Evolutionary conservation across 106 monocot species (phyloP).

Genomic region (Dactylorhiza incarnata): DNA sequence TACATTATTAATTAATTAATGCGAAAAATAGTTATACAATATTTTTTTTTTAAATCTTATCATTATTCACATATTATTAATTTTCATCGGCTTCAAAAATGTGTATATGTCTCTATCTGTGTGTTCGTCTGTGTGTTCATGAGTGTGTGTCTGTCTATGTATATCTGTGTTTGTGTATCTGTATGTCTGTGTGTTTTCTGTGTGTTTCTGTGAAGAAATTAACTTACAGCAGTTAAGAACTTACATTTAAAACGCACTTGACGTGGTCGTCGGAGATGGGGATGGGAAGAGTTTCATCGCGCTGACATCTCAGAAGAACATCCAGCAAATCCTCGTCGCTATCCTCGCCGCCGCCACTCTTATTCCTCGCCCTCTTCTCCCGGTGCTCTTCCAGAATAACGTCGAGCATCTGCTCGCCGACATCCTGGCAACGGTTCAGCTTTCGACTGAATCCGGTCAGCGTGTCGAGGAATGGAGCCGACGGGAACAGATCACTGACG

Average conservation of each 20-base stretch:
- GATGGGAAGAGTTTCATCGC: conserved; percentile 5
- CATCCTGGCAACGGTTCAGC: not conserved
- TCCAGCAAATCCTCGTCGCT: conserved; percentile 9
- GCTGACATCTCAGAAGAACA: conserved; percentile 20
- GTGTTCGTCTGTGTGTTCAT: too few species aligned
- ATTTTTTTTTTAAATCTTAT: too few species aligned
- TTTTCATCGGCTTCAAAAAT: too few species aligned
- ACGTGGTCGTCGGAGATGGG: conserved; percentile 14
- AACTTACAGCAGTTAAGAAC: not conserved
- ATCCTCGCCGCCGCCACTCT: not conserved
- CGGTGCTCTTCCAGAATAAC: conserved; percentile 4
- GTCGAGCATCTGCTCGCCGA: conserved; percentile 12
- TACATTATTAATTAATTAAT: too few species aligned
- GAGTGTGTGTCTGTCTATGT: too few species aligned
- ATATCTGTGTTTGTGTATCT: too few species aligned
- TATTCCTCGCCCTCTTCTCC: not conserved
- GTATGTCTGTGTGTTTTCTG: too few species aligned
- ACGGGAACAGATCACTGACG: conserved; percentile 24
- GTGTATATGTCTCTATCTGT: too few species aligned
- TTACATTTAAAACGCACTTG: conserved; percentile 19
- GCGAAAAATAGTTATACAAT: too few species aligned
- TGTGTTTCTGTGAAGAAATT: too few species aligned
- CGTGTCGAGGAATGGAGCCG: not conserved
- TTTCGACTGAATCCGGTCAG: not conserved
- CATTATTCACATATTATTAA: too few species aligned